These are phyloP conservation scores for Podospora tetraspora DNA, from an alignment of 495 filamentous ascomycete genomes.

Conservation along the genomic window DNA sequence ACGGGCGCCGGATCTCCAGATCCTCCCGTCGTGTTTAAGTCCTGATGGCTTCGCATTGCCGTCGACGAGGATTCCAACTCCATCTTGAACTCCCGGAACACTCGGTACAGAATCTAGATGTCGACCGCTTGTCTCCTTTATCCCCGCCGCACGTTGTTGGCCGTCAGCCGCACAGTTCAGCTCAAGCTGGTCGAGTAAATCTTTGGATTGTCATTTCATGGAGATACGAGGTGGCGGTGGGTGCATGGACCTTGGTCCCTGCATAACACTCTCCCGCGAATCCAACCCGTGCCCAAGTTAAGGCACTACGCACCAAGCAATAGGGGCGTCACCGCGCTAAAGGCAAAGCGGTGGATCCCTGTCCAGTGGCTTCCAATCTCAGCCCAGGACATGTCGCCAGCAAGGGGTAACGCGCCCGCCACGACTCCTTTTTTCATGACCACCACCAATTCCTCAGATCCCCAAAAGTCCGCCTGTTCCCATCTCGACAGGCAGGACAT, in stretches of 20 bases:
- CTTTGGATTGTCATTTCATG: not conserved
- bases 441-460: not conserved
- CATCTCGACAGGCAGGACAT: constrained; percentile 3
- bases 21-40: not conserved
- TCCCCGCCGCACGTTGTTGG: not conserved
- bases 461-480: not conserved
- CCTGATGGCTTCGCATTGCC: not conserved
- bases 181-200: not conserved
- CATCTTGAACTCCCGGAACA: no score
- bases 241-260: not conserved
- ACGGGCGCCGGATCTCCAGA: not conserved
- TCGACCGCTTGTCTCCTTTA: not conserved
- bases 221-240: not conserved
- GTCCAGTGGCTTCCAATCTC: constrained; percentile 4
- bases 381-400: constrained; percentile 3
- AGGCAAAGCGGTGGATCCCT: constrained; percentile 8
- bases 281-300: not conserved
- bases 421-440: constrained; percentile 9
- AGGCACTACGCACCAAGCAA: not conserved
- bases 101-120: no score
- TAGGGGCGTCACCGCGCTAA: constrained; percentile 2
- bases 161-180: not conserved
- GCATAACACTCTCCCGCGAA: not conserved
- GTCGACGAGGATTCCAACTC: not conserved
- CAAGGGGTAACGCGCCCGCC: constrained; percentile 7